Evolutionary conservation across 306 rosid genomes (phyloP), one percentile per base, ranked within the genome.

Genomic region (Glycine tomentella): DNA sequence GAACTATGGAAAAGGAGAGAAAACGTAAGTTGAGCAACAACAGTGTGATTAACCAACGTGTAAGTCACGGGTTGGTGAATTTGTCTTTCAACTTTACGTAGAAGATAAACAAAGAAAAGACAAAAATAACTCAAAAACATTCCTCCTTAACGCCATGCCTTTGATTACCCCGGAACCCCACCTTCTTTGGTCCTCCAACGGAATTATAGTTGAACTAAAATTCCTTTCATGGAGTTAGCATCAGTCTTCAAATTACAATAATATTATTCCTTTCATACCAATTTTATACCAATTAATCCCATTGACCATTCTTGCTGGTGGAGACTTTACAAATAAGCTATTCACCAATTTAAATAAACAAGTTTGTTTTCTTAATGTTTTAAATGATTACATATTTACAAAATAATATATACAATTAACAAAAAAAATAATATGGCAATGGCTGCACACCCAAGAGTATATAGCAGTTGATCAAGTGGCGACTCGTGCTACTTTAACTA

Each of bases 11-110:
- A 87, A 86, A 83, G 82, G 44, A 72, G 70, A 79, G 91, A 80
- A 89, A 89, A 83, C 92, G 93, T 91, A 89, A 80, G 81, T 12
- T 51, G 89, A 81, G 80, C 86, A 87, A 86, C 61, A 86, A 82
- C 87, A 82, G 84, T 71, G 65, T 66, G 86, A 85, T 79, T 73
- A 76, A 86, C 74, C 86, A 74, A 85, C 87, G 95, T 83, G 92
- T 61, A 79, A 83, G 80, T 65, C 82, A 59, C 76, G 85, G 84
- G 88, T 87, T 88, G 93, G 95, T 75, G 82, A 71, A 81, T 36
- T 38, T 36, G 34, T 61, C 51, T 42, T 69, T 50, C 68, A 77
- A 78, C 89, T 84, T 84, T 89, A 79, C 94, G 85, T 91, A 82
- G 82, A 89, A 80, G 84, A 87, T 86, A 88, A 84, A 84, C 87